Evolutionary conservation across 176 grass and related monocot species (phyloP).

Genomic region (Oryza nivara): DNA sequence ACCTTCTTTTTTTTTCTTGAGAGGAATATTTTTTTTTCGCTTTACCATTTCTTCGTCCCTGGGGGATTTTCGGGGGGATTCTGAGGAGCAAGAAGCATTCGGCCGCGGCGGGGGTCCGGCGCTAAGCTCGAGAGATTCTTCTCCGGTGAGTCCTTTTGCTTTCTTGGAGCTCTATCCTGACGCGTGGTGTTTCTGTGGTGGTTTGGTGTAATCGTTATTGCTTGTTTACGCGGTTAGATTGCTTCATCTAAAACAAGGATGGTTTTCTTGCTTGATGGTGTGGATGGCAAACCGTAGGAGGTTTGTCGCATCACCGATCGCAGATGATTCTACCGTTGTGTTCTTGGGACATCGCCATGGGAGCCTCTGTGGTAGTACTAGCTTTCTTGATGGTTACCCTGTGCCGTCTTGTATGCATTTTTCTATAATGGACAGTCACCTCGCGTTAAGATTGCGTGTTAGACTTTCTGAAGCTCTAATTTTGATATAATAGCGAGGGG

Average conservation of each 20-base stretch:
- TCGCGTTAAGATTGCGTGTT: background rate
- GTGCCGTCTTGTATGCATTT: background rate
- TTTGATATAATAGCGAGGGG: constrained; percentile 2
- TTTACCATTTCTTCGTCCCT: constrained; percentile 21
- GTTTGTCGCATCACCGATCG: background rate
- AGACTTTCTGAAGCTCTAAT: background rate
- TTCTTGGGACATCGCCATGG: background rate
- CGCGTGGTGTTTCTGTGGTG: background rate
- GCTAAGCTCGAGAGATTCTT: constrained; percentile 10
- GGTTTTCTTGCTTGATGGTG: background rate
- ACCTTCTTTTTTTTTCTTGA: constrained; percentile 4
- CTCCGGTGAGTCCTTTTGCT: constrained; percentile 42
- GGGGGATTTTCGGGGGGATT: background rate
- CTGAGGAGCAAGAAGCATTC: background rate
- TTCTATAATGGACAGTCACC: background rate
- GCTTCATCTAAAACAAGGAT: background rate
- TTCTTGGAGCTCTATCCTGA: constrained; percentile 1
- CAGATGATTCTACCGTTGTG: background rate
- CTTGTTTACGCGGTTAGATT: background rate
- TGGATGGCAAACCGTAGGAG: background rate
- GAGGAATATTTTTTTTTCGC: background rate
- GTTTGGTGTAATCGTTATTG: background rate
- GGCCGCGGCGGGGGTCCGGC: constrained; percentile 5
- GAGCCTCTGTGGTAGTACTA: background rate
- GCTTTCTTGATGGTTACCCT: background rate